Conservation (phyloP, 2,329 filamentous ascomycete species). For the Fonsecaea pugnacius region DNA sequence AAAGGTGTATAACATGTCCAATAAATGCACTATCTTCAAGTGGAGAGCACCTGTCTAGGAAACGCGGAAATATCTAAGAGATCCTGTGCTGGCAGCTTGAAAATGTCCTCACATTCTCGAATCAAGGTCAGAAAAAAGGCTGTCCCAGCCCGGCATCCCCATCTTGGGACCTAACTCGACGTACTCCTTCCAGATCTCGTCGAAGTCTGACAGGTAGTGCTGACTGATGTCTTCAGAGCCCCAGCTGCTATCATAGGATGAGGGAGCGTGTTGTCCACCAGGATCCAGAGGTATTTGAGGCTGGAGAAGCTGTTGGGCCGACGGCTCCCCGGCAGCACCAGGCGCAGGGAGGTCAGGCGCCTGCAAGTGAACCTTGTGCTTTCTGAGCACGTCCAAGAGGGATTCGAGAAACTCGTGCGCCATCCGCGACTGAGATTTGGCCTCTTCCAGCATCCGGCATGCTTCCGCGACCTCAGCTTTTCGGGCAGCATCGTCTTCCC, state of each 20-base stretch:
- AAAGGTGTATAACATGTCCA: not conserved
- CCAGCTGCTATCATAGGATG: not conserved
- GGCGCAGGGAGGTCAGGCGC: not conserved
- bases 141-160: constrained; percentile 34
- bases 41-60: not conserved
- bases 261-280: not conserved
- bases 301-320: not conserved
- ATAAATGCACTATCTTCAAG: not conserved
- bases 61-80: not conserved
- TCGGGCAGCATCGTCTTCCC: constrained; percentile 42
- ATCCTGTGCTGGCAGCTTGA: not conserved
- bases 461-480: constrained; percentile 46
- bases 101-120: constrained; percentile 9
- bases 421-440: constrained; percentile 41
- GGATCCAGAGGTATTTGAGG: not conserved
- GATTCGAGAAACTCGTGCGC: constrained; percentile 45
- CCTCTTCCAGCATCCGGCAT: constrained; percentile 46
- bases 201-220: constrained; percentile 31
- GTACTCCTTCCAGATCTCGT: constrained; percentile 34
- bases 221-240: constrained; percentile 19
- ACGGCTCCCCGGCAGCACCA: not conserved
- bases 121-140: constrained; percentile 35
- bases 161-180: constrained; percentile 31
- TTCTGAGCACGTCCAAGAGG: constrained; percentile 45
- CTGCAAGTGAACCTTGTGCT: constrained; percentile 37